Evolutionary conservation across 306 rosid species (phyloP), one percentile per base, ranked within the genome.

Genomic region (Castanospermum australe): DNA sequence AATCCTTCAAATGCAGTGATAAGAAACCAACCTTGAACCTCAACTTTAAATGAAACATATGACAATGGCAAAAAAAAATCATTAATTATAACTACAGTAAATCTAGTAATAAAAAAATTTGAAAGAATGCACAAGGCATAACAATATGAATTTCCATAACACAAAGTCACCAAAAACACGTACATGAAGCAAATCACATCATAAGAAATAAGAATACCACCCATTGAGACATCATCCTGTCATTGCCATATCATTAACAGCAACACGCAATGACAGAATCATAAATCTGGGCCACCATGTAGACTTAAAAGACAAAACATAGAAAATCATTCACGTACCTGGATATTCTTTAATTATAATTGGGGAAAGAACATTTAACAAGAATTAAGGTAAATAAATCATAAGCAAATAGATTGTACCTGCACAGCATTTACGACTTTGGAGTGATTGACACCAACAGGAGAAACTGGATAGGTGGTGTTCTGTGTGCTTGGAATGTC

Each of bases 381-480:
- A 51, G 41, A 17, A 11, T 48, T 25, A 56, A 47, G 21, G 52
- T 50, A 45, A 39, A 71, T 5, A 38, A 25, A 57, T 45, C 21
- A 56, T 8, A 17, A 67, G 71, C 17, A 67, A 55, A n/a, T 20
- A 83, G 48, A 45, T 52, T 18, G 75, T 83, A 92, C 99, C 98
- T 96, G 99, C 78, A 96, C 96, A 0, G 86, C 94, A 89, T 91
- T 91, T 32, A 96, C 93, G 24, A 93, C 97, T 91, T 96, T 96
- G 78, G 98, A 89, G 89, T 91, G 98, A 83, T 87, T 66, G 41
- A 93, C 96, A 60, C 90, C 98, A n/a, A 96, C 90, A 25, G 98
- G 93, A 76, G 99, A 93, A 54, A 91, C 89, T 4, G 91, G 96
- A 81, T 33, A 79, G 28, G 85, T 81, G 28, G 94, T 66, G 68